A percentile compares a stretch with the other conserved stretches of the same genome.
Evolutionary conservation across 495 filamentous ascomycete genomes (phyloP).

Genomic region (Aspergillus ellipticus): DNA sequence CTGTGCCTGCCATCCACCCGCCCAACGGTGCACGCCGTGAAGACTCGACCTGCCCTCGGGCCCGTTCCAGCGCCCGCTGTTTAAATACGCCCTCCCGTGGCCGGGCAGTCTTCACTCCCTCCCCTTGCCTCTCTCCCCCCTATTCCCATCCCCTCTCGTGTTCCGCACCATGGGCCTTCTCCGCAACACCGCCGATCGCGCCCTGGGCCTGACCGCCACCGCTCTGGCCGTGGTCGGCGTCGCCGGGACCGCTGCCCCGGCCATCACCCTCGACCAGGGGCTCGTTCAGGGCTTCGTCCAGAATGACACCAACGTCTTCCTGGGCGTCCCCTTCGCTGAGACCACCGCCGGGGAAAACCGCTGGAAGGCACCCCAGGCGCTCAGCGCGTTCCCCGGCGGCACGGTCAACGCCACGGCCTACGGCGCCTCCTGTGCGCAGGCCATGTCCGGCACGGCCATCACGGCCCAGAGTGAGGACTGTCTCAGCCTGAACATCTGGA

Average conservation of each 20-base stretch:
- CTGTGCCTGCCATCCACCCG: too few relatives aligned
- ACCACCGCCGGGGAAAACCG: constrained; percentile 25
- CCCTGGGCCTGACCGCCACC: constrained; percentile 7
- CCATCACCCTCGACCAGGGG: constrained; percentile 16
- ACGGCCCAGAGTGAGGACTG: constrained; percentile 26
- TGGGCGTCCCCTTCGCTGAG: constrained; percentile 28
- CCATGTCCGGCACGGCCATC: constrained; percentile 21
- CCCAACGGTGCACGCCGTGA: background rate
- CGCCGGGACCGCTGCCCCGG: constrained; percentile 1
- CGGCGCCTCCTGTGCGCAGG: constrained; percentile 25
- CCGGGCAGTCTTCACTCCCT: background rate
- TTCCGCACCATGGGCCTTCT: constrained; percentile 12
- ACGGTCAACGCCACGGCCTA: constrained; percentile 19
- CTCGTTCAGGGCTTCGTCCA: constrained; percentile 17
- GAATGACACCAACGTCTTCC: constrained; percentile 23
- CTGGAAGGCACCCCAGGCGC: constrained; percentile 23
- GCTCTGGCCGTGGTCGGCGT: constrained; percentile 11
- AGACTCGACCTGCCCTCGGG: background rate
- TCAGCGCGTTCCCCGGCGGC: constrained; percentile 11
- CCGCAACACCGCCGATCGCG: constrained; percentile 6
- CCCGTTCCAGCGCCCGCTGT: background rate
- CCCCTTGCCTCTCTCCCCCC: background rate
- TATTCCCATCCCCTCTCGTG: background rate
- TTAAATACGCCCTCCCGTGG: constrained; percentile 1
- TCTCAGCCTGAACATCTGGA: constrained; percentile 27